A percentile compares a stretch with the other conserved stretches of the same genome.
Conservation (phyloP, 176 grass and related monocot genomes). For the Hsuehochloa calcarea region DNA sequence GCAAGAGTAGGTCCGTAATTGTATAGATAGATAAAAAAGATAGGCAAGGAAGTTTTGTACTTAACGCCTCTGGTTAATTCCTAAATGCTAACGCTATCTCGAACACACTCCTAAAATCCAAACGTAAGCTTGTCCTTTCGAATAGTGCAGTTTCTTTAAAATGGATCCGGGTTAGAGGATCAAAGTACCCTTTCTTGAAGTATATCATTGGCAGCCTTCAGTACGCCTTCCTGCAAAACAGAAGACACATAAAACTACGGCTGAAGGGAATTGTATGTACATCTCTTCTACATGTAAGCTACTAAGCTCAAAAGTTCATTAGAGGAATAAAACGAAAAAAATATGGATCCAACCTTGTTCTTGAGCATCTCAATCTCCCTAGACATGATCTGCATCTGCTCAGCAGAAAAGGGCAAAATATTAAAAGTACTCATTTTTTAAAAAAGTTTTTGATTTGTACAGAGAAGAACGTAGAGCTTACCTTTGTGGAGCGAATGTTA, state of each 20-base stretch:
- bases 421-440: neutral
- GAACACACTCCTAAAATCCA: neutral
- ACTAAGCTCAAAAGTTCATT: neutral
- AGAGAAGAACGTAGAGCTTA: conserved; percentile 5
- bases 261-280: neutral
- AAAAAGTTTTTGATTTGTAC: neutral
- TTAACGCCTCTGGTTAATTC: neutral
- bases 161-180: neutral
- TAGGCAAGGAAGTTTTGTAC: neutral
- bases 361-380: conserved; percentile 68
- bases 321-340: neutral
- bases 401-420: conserved; percentile 1
- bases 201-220: conserved; percentile 59
- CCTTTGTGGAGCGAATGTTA: conserved; percentile 61
- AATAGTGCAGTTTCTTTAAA: neutral
- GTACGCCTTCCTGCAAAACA: conserved; percentile 58
- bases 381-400: conserved; percentile 82
- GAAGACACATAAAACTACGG: neutral
- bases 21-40: neutral
- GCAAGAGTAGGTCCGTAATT: neutral
- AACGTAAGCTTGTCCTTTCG: neutral
- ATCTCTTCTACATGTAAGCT: neutral
- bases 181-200: conserved; percentile 68
- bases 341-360: conserved; percentile 59
- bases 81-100: neutral